Evolutionary conservation across 306 rosid genomes (phyloP).

Genomic region (Trifolium pratense): DNA sequence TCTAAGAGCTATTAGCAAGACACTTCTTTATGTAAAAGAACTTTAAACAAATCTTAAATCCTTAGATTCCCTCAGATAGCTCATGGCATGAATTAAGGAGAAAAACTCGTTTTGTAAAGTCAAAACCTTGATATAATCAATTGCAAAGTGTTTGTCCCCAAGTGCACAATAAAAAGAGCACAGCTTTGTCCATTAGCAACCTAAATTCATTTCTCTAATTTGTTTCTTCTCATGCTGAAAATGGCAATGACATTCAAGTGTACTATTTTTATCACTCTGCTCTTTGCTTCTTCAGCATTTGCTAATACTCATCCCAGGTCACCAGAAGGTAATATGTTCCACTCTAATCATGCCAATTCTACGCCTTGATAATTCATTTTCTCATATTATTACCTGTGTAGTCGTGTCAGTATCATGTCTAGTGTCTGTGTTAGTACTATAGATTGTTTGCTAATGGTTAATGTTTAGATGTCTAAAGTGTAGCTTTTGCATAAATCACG

Average conservation of each 20-base stretch:
- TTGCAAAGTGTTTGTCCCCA: constrained; percentile 5
- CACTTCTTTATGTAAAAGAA: no score
- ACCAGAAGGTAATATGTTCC: no score
- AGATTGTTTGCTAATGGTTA: no score
- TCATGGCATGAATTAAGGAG: constrained; percentile 57
- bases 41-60: neutral
- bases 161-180: constrained; percentile 44
- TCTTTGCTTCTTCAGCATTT: constrained; percentile 52
- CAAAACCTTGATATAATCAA: constrained; percentile 30
- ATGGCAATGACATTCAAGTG: constrained; percentile 52
- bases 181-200: constrained; percentile 8
- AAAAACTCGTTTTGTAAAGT: constrained; percentile 44
- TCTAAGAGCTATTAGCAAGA: no score
- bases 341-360: no score
- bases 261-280: constrained; percentile 48
- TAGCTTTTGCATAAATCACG: no score
- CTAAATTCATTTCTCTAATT: constrained; percentile 2
- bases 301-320: constrained; percentile 17
- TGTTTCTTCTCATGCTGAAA: constrained; percentile 17
- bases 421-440: neutral
- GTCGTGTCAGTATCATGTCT: neutral
- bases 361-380: no score
- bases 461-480: neutral
- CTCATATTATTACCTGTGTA: no score
- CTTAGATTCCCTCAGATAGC: constrained; percentile 20